phyloP scores from a whole-genome alignment of 371 early-diverging fungal species.

The Mucor velutinosus region DNA sequence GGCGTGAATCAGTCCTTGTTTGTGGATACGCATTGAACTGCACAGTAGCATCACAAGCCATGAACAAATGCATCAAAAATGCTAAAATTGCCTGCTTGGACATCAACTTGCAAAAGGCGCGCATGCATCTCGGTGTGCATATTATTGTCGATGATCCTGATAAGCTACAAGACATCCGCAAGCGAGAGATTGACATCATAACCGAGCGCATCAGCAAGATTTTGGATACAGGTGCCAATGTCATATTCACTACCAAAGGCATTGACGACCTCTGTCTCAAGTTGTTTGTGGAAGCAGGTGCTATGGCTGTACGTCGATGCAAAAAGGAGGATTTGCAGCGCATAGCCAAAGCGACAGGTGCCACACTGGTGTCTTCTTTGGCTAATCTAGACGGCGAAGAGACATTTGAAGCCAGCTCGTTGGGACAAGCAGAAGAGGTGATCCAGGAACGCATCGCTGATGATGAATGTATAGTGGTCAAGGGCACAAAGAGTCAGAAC shows the following conservation, averaged over 20 bases:
- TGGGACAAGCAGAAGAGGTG: slow-evolving; percentile 96
- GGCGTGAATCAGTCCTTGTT: slow-evolving; percentile 88
- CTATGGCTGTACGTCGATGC: slow-evolving; percentile 93
- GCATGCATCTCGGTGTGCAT: slow-evolving; percentile 98
- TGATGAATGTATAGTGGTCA: slow-evolving; percentile 97
- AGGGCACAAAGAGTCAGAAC: slow-evolving; percentile 91
- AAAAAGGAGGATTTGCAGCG: slow-evolving; percentile 97
- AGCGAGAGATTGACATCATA: slow-evolving; percentile 95
- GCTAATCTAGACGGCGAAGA: slow-evolving; percentile 98
- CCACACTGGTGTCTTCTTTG: slow-evolving; percentile 92
- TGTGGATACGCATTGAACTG: slow-evolving; percentile 99
- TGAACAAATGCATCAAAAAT: slow-evolving; percentile 84
- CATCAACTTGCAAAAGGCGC: slow-evolving; percentile 98
- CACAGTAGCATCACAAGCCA: slow-evolving; percentile 97
- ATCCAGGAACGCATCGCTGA: slow-evolving; percentile 96
- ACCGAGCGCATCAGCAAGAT: slow-evolving; percentile 97
- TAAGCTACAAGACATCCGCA: slow-evolving; percentile 96
- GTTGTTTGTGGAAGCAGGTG: slow-evolving; percentile 94
- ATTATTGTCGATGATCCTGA: slow-evolving; percentile 98
- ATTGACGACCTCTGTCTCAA: slow-evolving; percentile 99
- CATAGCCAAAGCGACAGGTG: slow-evolving; percentile 97
- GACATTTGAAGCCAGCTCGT: slow-evolving; percentile 85
- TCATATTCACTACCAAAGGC: slow-evolving; percentile 98
- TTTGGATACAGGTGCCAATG: slow-evolving; percentile 96
- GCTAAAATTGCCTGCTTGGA: slow-evolving; percentile 99